phyloP scores from a whole-genome alignment of 768 basidiomycete species.

The Leccinum incarnatum region DNA sequence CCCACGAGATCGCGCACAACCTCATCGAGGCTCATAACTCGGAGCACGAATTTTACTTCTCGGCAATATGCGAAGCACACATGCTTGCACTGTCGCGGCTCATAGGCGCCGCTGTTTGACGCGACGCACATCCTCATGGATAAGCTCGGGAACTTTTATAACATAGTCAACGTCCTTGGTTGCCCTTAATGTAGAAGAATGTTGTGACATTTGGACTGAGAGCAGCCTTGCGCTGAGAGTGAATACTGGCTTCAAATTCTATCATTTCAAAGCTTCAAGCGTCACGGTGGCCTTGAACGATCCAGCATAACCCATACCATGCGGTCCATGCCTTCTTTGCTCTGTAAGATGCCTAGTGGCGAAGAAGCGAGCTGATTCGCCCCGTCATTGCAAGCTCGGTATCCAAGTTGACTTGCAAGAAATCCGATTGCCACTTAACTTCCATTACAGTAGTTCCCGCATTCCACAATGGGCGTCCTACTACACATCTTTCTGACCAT shows the following conservation, averaged over 20 bases:
- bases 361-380: not conserved
- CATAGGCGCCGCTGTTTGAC: constrained; percentile 12
- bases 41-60: constrained; percentile 94
- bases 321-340: not conserved
- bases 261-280: not conserved
- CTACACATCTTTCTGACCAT: not conserved
- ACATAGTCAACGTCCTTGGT: not conserved
- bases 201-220: not conserved
- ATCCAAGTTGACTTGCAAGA: not conserved
- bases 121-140: not conserved
- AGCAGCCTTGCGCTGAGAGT: not conserved
- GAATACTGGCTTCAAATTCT: not conserved
- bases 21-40: constrained; percentile 84
- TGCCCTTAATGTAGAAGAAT: not conserved
- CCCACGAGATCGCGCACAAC: constrained; percentile 94
- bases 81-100: constrained; percentile 41
- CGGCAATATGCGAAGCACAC: constrained; percentile 78
- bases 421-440: not conserved
- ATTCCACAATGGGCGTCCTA: not conserved
- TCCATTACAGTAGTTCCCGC: not conserved
- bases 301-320: not conserved
- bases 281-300: not conserved
- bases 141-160: not conserved
- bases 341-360: not conserved
- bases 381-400: not conserved